Conservation (phyloP, 306 rosid genomes). For the Chamaecrista fasciculata region DNA sequence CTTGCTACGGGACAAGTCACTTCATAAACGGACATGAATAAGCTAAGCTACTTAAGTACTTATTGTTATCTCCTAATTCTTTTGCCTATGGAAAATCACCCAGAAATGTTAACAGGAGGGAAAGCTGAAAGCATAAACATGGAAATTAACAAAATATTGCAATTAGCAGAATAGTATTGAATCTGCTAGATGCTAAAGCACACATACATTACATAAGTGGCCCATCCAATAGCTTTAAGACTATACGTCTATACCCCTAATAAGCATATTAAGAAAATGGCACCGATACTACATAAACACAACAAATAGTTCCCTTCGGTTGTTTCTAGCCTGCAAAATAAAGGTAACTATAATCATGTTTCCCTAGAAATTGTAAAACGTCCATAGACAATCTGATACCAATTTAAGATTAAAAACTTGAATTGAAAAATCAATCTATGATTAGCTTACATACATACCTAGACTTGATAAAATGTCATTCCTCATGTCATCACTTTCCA, state of each 20-base stretch:
- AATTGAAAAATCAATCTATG: neutral
- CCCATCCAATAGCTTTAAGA: neutral
- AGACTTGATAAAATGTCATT: neutral
- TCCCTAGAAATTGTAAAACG: neutral
- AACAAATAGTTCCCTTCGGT: neutral
- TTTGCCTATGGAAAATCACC: neutral
- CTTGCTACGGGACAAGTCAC: neutral
- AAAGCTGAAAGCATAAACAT: neutral
- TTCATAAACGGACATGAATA: neutral
- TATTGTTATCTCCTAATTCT: neutral
- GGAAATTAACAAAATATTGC: neutral
- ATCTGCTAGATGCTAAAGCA: slow-evolving; percentile 3
- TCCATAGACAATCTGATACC: neutral
- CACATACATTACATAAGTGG: neutral
- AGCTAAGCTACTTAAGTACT: neutral
- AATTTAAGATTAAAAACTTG: neutral
- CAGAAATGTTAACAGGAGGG: neutral
- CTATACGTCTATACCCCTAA: neutral
- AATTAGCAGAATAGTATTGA: neutral
- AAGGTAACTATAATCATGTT: neutral
- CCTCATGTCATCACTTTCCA: neutral
- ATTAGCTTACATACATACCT: neutral
- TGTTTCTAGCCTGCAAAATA: neutral
- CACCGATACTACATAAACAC: neutral
- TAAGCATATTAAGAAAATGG: neutral